Base-by-base conservation (phyloP, 2,329 filamentous ascomycete genomes). In the Trichoderma aggressivum region DNA sequence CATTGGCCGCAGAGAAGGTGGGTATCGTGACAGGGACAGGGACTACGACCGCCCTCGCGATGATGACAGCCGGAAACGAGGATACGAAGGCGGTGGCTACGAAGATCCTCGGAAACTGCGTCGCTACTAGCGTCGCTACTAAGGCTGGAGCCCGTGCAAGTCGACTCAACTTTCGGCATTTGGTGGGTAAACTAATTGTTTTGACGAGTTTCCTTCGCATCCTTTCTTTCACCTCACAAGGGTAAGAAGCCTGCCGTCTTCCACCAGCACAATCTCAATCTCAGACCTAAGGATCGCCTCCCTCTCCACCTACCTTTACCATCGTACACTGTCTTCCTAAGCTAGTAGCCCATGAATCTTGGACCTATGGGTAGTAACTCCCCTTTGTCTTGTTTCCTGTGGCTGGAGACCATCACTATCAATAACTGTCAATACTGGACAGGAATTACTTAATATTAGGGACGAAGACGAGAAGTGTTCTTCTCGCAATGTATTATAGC, bases 51-150 rank as follows among this genome's bases (percentile, higher is more conserved):
- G 86, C 74, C 85, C 85, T 70, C 83, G 86, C 73, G 87, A 89
- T 66, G 87, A 89, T 75, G 87, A 88, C 75, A 85, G 83, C 81
- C 82, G 88, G 79, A 88, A 92, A 85, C 89, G 91, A 79, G 86
- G 90, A 66, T 94, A 92, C 81, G 94, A 97, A 66, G 92, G 91
- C 78, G 90, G 90, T 79, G 88, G 89, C 75, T 91, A 94, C 82
- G 94, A 97, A 78, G 94, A 97, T 81, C 88, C 89, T 63, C 82
- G 88, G 71, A 91, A 91, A 81, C 79, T 90, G 73, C 88, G 89
- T 74, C 87, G 89, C 74, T 91, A 91, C 82, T 90, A 84, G 73
- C 88, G 89, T 74, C 87, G 89, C 74, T 91, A 91, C 82, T 90
- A 84, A 83, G 59, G 10, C 67, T 34, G 47, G 30, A 36, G 53